A percentile compares a stretch with the other conserved stretches of the same genome.
Conservation (phyloP, 495 filamentous ascomycete genomes). For the Xylaria acuta region DNA sequence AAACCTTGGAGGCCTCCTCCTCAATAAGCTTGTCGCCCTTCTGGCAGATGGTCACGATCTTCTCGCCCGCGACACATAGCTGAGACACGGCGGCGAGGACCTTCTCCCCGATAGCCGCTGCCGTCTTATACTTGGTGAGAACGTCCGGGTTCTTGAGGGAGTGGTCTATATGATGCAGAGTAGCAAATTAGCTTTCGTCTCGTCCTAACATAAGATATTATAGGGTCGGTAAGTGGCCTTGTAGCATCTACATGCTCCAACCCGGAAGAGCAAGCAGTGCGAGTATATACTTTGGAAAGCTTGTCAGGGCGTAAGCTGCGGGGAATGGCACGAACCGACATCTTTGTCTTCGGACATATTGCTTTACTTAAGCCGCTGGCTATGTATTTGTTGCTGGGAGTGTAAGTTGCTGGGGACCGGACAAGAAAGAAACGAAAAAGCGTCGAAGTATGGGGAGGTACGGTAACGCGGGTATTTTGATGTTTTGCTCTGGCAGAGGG, state of each 20-base stretch:
- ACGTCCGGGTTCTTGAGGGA: conserved; percentile 95
- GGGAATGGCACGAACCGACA: conserved; percentile 28
- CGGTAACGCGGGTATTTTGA: conserved; percentile 27
- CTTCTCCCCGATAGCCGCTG: conserved; percentile 91
- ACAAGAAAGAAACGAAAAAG: conserved; percentile 17
- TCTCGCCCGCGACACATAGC: conserved; percentile 84
- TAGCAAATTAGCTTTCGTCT: conserved; percentile 26
- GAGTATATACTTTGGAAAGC: conserved; percentile 5
- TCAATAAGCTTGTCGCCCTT: conserved; percentile 93
- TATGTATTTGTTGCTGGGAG: background rate
- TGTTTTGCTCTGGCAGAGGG: conserved; percentile 29
- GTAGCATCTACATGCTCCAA: background rate
- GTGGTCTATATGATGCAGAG: conserved; percentile 68
- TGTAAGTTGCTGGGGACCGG: background rate
- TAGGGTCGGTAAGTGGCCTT: conserved; percentile 23
- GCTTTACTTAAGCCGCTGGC: conserved; percentile 16
- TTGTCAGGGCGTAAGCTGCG: background rate
- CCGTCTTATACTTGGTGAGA: conserved; percentile 98
- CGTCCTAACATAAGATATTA: conserved; percentile 23
- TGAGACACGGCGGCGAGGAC: conserved; percentile 85
- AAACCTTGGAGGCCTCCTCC: conserved; percentile 93
- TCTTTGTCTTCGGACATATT: conserved; percentile 43
- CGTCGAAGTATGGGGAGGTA: conserved; percentile 14
- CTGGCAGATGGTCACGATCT: conserved; percentile 91
- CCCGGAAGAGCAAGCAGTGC: conserved; percentile 1